Evolutionary conservation across 2,329 filamentous ascomycete species (phyloP).

Genomic region (Alternaria brassicicola): DNA sequence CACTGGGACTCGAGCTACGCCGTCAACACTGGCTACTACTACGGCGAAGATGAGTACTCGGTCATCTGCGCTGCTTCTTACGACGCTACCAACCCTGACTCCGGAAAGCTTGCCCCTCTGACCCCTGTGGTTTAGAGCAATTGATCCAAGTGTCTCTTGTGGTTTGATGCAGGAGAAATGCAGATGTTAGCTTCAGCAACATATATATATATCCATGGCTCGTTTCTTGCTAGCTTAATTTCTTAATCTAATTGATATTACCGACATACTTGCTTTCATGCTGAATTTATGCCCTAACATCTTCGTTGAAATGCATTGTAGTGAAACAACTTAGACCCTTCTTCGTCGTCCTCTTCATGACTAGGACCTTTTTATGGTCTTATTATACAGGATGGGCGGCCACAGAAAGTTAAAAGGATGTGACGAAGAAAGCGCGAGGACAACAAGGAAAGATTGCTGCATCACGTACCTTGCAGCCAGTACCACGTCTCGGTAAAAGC

Average conservation of each 20-base stretch:
- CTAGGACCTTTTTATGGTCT: not conserved
- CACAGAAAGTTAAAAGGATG: slow-evolving; percentile 36
- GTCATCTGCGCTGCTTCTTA: slow-evolving; percentile 13
- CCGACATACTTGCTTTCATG: not conserved
- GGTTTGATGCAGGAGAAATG: not conserved
- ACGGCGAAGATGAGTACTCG: slow-evolving; percentile 12
- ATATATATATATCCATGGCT: not conserved
- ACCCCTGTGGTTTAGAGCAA: not conserved
- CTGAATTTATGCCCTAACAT: not conserved
- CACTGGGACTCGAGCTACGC: slow-evolving; percentile 22
- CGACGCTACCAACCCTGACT: slow-evolving; percentile 8
- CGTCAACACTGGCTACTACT: slow-evolving; percentile 33
- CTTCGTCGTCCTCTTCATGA: not conserved
- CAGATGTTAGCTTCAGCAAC: not conserved
- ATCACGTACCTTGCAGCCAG: slow-evolving; percentile 29
- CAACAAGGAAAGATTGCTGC: slow-evolving; percentile 38
- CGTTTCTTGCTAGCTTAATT: not conserved
- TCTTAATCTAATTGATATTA: not conserved
- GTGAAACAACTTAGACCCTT: not conserved
- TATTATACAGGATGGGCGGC: slow-evolving; percentile 23
- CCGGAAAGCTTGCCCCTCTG: not conserved
- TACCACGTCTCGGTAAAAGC: slow-evolving; percentile 22
- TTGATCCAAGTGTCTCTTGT: not conserved
- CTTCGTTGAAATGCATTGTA: not conserved
- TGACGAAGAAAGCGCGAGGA: slow-evolving; percentile 34